Evolutionary conservation across 805 yeast species (phyloP), one percentile per base, ranked within the genome.

Genomic region (Pichia cabralensis): DNA sequence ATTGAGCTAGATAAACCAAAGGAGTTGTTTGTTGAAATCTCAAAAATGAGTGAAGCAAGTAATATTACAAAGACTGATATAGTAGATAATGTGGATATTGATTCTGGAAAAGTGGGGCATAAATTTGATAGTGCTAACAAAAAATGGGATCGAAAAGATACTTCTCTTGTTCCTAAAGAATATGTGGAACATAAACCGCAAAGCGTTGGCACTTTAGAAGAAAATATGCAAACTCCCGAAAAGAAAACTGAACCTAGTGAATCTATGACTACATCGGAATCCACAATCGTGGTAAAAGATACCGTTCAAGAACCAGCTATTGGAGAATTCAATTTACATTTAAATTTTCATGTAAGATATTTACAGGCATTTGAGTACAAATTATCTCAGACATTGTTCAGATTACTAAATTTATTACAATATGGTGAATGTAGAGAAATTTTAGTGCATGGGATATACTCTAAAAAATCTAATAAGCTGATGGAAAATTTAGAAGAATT

Each of bases 351-450:
- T 19, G 12, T 13, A 13, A n/a, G n/a, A n/a, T n/a, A n/a, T n/a
- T n/a, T n/a, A n/a, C 25, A n/a, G n/a, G n/a, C n/a, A n/a, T n/a
- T n/a, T n/a, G n/a, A n/a, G n/a, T n/a, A 30, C 19, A 36, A 36
- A 13, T 6, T 36, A 12, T n/a, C 32, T 12, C 50, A 52, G 11
- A 49, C 54, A 12, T 49, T 70, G 1, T 48, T 60, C 3, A 56
- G 75, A 33, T 35, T 73, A 27, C 43, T 62, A 8, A 52, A 59
- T 8, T 50, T 77, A 8, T 58, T 70, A 17, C 44, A 50, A 8
- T 52, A 52, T 8, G 76, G 80, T 1, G 69, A 68, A 37, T 74
- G 82, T 3, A 61, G 88, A 40, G 89, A 81, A 49, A 49, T 80
- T 11, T 48, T 69, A 28, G 67, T 74, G n/a, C 76, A 74, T 48